Evolutionary conservation across 495 filamentous ascomycete species (phyloP), one percentile per base, ranked within the genome.

Genomic region (Pyrenula massariospora): DNA sequence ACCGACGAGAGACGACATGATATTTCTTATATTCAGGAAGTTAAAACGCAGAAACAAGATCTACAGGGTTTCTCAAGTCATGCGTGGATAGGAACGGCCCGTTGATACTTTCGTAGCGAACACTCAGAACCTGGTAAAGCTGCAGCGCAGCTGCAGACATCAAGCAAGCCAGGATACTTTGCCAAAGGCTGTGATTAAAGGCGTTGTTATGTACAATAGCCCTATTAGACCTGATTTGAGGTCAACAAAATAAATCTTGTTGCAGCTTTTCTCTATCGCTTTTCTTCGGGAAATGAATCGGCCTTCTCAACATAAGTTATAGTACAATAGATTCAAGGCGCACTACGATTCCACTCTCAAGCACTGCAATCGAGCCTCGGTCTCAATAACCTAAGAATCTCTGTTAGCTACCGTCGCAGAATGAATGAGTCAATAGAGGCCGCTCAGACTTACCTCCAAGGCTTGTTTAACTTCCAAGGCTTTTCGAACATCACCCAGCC

Each of bases 391-490:
- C 74, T 76, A 57, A 50, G 50, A 10, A 54, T 22, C 52, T 42
- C 47, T 20, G 58, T 72, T 60, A 71, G 65, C 56, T 3, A 36
- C 25, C n/a, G n/a, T n/a, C n/a, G n/a, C n/a, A n/a, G n/a, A n/a
- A n/a, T n/a, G n/a, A 48, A 23, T 23, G 12, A 56, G 23, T 12
- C 1, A 22, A 5, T 8, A 54, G 12, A 2, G 12, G 23, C 63
- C 23, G 59, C 49, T 55, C 53, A 60, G 57, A 62, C 84, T 81
- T 71, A 96, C 93, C 68, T 97, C 93, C 61, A 98, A 74, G 64
- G 93, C 93, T 71, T 97, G 92, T 73, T 88, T 83, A 48, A 97
- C 94, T 70, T 98, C 93, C 71, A 97, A 73, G 60, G 94, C 85
- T 71, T 85, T 83, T 62, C 93, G 79, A 22, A 87, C 84, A 77